Conservation (phyloP, 495 filamentous ascomycete genomes). For the Penicillium ucsense region DNA sequence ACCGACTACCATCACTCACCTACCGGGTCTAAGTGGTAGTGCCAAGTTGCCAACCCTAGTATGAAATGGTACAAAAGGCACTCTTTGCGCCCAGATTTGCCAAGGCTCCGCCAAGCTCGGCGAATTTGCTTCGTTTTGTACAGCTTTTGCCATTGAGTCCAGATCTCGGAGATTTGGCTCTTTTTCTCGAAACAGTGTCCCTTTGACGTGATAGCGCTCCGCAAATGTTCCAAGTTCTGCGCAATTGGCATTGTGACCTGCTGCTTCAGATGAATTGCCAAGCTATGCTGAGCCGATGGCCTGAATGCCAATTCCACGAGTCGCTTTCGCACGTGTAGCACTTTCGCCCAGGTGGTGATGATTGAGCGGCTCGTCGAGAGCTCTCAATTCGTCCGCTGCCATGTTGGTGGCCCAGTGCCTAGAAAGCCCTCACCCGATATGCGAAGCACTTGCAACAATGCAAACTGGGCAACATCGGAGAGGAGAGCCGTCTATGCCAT, state of each 20-base stretch:
- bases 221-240: too few relatives aligned
- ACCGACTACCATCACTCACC: too few relatives aligned
- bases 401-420: background rate
- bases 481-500: background rate
- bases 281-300: conserved; percentile 5
- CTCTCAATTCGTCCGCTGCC: background rate
- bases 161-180: background rate
- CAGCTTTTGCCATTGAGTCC: too few relatives aligned
- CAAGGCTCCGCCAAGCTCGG: conserved; percentile 14
- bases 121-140: conserved; percentile 6
- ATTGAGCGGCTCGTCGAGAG: background rate
- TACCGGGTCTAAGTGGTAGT: too few relatives aligned
- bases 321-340: conserved; percentile 12
- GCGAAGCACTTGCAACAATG: background rate
- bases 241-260: too few relatives aligned
- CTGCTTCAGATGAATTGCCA: conserved; percentile 2
- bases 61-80: background rate
- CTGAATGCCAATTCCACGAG: conserved; percentile 4
- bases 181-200: conserved; percentile 1
- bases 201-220: conserved; percentile 9
- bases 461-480: background rate
- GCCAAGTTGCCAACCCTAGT: background rate
- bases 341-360: background rate
- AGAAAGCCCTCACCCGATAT: background rate
- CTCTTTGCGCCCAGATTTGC: conserved; percentile 8